phyloP scores from a whole-genome alignment of 2,329 filamentous ascomycete genomes.

The Hymenoscyphus fraxineus region DNA sequence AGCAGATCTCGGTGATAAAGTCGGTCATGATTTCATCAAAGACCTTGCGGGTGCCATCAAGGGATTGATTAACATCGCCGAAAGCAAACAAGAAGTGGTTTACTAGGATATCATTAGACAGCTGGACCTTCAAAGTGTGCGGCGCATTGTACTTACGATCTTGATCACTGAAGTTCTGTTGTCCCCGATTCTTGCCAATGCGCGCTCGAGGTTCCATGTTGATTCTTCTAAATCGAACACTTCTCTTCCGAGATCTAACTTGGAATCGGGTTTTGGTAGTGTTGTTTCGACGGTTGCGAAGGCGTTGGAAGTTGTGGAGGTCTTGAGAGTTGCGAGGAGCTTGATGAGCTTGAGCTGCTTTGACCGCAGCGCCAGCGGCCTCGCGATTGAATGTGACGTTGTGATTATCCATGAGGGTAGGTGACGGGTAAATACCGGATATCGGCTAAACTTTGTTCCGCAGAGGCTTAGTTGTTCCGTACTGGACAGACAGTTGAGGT shows the following conservation, averaged over 20 bases:
- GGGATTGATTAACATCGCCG: constrained; percentile 72
- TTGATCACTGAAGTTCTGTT: constrained; percentile 72
- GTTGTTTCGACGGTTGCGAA: background rate
- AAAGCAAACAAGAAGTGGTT: constrained; percentile 73
- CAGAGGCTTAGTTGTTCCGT: background rate
- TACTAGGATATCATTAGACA: constrained; percentile 45
- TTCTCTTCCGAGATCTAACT: background rate
- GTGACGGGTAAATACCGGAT: background rate
- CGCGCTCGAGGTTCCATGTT: constrained; percentile 71
- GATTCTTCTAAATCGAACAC: background rate
- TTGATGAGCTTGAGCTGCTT: background rate
- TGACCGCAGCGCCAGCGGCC: background rate
- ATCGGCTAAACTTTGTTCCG: background rate
- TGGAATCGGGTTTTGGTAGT: background rate
- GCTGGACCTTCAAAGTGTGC: background rate
- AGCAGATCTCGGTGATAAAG: constrained; percentile 91
- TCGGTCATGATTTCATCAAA: constrained; percentile 96
- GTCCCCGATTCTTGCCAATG: constrained; percentile 74
- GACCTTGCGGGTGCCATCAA: constrained; percentile 78
- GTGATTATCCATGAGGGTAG: background rate
- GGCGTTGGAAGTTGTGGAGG: background rate
- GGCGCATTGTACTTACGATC: constrained; percentile 55
- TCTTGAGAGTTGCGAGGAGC: background rate
- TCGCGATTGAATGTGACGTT: background rate
- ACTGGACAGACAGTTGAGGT: background rate